Percentiles rank a stretch among this genome's conserved stretches.
phyloP scores from a whole-genome alignment of 2,329 filamentous ascomycete species.

The Monilinia fructicola region DNA sequence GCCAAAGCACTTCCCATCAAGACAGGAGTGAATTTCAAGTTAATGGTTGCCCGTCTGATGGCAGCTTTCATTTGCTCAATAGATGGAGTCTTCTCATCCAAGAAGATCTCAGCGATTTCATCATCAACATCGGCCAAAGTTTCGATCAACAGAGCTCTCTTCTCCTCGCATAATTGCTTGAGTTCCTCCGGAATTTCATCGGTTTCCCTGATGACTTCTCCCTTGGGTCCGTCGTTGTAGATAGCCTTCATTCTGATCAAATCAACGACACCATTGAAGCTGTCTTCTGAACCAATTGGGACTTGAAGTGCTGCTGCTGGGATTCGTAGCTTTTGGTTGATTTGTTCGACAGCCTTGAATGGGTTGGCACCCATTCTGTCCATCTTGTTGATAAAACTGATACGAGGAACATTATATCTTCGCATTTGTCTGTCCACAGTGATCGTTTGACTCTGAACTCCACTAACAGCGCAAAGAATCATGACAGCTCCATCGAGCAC shows the following conservation, averaged over 20 bases:
- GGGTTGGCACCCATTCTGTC: conserved; percentile 98
- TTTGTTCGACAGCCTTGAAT: conserved; percentile 96
- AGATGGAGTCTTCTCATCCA: conserved; percentile 81
- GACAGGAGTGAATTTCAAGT: conserved; percentile 87
- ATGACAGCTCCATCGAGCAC: conserved; percentile 96
- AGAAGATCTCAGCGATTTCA: conserved; percentile 91
- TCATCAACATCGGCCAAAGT: conserved; percentile 97
- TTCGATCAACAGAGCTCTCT: conserved; percentile 83
- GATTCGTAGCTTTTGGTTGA: conserved; percentile 93
- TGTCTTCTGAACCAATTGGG: conserved; percentile 88
- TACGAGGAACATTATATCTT: conserved; percentile 91
- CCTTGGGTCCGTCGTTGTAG: conserved; percentile 84
- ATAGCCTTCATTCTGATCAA: conserved; percentile 88
- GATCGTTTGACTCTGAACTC: conserved; percentile 96
- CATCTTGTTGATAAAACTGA: conserved; percentile 99
- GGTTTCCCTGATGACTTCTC: conserved; percentile 71
- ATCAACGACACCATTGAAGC: conserved; percentile 90
- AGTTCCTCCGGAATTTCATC: conserved; percentile 84
- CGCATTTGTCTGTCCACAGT: conserved; percentile 99
- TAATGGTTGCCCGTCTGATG: conserved; percentile 86
- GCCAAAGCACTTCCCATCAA: conserved; percentile 95
- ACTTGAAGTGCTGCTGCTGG: conserved; percentile 91
- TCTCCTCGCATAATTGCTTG: conserved; percentile 73
- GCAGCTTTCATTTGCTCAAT: conserved; percentile 84
- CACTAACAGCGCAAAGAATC: conserved; percentile 96